Evolutionary conservation across 345 rosid species (phyloP).

Genomic region (Capsella bursapastoris): DNA sequence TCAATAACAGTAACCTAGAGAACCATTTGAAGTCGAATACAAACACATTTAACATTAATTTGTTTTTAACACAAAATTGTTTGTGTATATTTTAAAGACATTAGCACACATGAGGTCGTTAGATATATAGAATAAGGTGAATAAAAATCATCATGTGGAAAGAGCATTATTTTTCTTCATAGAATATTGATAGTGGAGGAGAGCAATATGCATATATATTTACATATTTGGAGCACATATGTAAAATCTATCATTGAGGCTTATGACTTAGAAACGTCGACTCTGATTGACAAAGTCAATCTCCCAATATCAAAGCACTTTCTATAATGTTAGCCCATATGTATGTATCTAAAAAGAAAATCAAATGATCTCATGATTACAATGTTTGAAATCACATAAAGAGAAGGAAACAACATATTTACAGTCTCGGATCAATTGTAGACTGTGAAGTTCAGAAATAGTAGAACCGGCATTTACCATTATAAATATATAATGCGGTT

Average conservation of each 20-base stretch:
- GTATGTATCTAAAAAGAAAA: background rate
- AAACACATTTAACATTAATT: background rate
- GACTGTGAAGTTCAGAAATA: background rate
- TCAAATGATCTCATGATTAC: constrained; percentile 29
- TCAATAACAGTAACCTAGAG: background rate
- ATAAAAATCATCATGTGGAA: constrained; percentile 4
- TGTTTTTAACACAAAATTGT: no score
- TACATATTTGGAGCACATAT: constrained; percentile 9
- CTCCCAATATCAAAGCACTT: constrained; percentile 36
- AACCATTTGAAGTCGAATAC: background rate
- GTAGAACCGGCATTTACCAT: background rate
- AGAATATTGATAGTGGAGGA: constrained; percentile 34
- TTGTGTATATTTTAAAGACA: background rate
- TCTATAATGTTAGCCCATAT: constrained; percentile 4
- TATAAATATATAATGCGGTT: background rate
- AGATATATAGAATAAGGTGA: constrained; percentile 9
- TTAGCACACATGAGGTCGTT: background rate
- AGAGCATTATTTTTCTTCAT: background rate
- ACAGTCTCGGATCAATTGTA: background rate
- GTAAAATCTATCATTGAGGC: constrained; percentile 24
- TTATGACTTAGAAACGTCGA: constrained; percentile 31
- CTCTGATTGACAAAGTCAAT: constrained; percentile 36
- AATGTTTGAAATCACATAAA: constrained; percentile 10
- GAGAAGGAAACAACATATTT: background rate
- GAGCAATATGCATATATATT: background rate